Base-by-base conservation (phyloP, 2,329 filamentous ascomycete genomes). In the Trichoderma arundinaceum region DNA sequence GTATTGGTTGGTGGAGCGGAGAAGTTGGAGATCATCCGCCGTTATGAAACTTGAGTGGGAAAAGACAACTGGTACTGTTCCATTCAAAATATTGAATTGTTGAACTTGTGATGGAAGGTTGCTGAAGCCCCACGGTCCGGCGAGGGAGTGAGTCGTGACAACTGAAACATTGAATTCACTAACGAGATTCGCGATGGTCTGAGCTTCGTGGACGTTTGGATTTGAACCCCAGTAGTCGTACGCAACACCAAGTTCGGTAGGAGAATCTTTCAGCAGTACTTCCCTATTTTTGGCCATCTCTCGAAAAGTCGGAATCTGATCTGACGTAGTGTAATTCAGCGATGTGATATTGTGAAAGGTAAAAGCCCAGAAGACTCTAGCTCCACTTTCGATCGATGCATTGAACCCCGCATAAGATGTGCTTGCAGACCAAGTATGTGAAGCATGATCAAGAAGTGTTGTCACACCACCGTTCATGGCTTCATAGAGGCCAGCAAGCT, bases 401-500 rank as follows among this genome's bases (percentile, higher is more conserved):
- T 80, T 76, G 1, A 84, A 71, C 0, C 82, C 82, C 0, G 83
- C 81, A 22, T 78, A 74, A 0, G 80, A 71, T 0, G 77, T 78
- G 0, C 77, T 77, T 9, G 77, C 74, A 0, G 76, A 79, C 77
- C 79, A 84, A 0, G 77, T 84, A 33, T 82, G 77, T 41, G 83
- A 82, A 1, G 84, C 83, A 56, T 86, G 83, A 63, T 86, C 84
- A 0, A 86, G 75, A 0, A 78, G 77, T 0, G 82, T 83, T 0
- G 84, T 86, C 9, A 84, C 83, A 4, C 84, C 84, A 0, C 80
- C 82, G 35, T 84, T 81, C n/a, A 86, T 70, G 0, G 79, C 77
- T 66, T 86, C 84, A 2, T 83, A 78, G 1, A 84, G 71, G 0
- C 83, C 83, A 0, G 79, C 74, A 0, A 84, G 75, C 52, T 83